phyloP scores from a whole-genome alignment of 768 basidiomycete species.

The Boletus rufocinnamomeus region DNA sequence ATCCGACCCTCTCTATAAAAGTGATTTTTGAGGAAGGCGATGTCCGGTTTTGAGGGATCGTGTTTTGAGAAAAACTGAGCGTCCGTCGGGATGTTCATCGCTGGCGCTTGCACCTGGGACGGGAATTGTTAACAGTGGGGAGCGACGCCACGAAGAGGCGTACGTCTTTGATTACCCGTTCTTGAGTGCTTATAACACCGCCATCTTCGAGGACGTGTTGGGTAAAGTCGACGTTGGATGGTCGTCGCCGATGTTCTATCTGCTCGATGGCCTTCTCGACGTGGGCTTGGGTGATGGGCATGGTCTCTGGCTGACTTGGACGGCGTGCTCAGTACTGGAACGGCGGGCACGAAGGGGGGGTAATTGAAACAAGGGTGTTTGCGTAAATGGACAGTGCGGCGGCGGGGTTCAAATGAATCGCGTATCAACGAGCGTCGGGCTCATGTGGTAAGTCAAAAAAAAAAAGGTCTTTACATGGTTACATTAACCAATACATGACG shows the following conservation, averaged over 20 bases:
- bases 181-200: constrained; percentile 86
- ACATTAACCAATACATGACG: constrained; percentile 8
- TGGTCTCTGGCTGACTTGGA: constrained; percentile 16
- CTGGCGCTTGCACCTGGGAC: constrained; percentile 92
- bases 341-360: constrained; percentile 7
- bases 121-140: constrained; percentile 9
- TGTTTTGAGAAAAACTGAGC: constrained; percentile 88
- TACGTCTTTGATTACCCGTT: constrained; percentile 96
- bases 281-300: constrained; percentile 39
- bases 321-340: constrained; percentile 1
- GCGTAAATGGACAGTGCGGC: constrained; percentile 18
- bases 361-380: constrained; percentile 6
- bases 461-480: constrained; percentile 10
- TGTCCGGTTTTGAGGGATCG: constrained; percentile 89
- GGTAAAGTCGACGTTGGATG: constrained; percentile 83
- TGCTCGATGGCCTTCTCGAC: constrained; percentile 39
- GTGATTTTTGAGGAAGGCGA: constrained; percentile 98
- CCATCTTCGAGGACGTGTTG: constrained; percentile 94
- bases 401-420: constrained; percentile 34
- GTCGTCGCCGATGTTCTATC: constrained; percentile 44
- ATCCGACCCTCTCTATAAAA: constrained; percentile 95
- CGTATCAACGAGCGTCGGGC: background rate
- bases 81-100: constrained; percentile 87
- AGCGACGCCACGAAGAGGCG: constrained; percentile 24
- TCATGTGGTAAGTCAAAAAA: constrained; percentile 1